Base-by-base conservation (phyloP, 305 asterid genomes). In the Solanum chacoense region DNA sequence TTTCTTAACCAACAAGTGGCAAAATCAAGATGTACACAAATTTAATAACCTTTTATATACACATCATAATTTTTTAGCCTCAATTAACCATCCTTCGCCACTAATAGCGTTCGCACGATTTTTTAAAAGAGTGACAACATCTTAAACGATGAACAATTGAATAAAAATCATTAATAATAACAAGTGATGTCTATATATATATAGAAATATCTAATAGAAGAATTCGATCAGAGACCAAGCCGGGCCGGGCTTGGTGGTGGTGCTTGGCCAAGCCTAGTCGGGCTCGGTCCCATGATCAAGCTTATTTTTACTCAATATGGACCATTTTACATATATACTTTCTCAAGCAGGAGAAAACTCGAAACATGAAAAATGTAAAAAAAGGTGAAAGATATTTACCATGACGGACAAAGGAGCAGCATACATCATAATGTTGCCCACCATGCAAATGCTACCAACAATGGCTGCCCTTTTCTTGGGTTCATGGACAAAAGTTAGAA, bases 371-470 rank as follows among this genome's bases (percentile, higher is more conserved):
- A 42, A 7, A 42, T 12, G 2, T 42, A 42, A 42, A 69, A 28
- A 69, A 13, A 12, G 32, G 9, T 13, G 34, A 2, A 13, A 79
- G 8, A 1, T 6, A 88, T 88, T 59, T 84, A 97, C 99, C 99
- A 97, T 97, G 88, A 96, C 91, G 40, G 99, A 40, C 2, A 97
- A 89, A 3, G 99, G 99, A 1, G 99, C 85, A 16, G 98, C 99
- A 42, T 97, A 97, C 99, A 97, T 97, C 89, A 94, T 36, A 59
- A 94, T 93, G 69, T 95, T 97, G 8, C 96, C 98, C 32, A 87
- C 94, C 97, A 95, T 95, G 97, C 98, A 94, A 28, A 95, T 87
- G 88, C 98, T 93, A 4, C 99, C 99, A 74, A 95, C 95, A 84
- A 97, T 90, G 18, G 89, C 81, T 6, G 98, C 90, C 29, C 99